These are phyloP conservation scores for Sarocladium strictum DNA, from an alignment of 2,329 filamentous ascomycete genomes.

Conservation along the genomic window DNA sequence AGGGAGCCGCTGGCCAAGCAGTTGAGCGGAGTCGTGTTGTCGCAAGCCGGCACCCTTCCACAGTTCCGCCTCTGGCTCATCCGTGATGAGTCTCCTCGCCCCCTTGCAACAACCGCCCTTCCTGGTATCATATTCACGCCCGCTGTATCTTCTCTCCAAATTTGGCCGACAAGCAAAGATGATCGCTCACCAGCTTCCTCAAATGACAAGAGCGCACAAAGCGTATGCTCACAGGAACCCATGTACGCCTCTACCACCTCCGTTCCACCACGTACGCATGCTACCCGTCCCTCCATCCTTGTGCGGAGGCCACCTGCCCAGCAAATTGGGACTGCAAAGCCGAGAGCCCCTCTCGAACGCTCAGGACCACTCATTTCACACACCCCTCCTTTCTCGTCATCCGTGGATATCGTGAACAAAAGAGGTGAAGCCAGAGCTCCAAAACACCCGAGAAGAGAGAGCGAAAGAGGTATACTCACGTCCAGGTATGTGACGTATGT, in stretches of 20 bases:
- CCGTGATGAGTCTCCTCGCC: not conserved
- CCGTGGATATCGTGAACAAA: conserved; percentile 5
- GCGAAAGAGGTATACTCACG: conserved; percentile 8
- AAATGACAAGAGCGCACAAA: not conserved
- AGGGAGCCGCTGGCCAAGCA: too few species aligned
- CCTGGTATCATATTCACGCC: conserved; percentile 5
- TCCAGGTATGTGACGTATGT: not conserved
- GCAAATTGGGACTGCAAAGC: not conserved
- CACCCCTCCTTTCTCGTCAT: conserved; percentile 7
- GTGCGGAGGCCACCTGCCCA: not conserved
- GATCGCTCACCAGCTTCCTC: not conserved
- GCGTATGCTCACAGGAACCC: not conserved
- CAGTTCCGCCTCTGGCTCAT: not conserved
- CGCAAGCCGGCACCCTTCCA: not conserved
- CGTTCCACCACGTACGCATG: not conserved
- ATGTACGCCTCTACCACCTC: not conserved
- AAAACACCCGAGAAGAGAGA: not conserved
- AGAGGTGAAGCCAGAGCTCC: conserved; percentile 1
- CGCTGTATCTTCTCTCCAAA: not conserved
- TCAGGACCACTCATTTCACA: not conserved
- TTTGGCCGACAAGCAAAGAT: not conserved
- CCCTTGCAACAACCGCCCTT: not conserved
- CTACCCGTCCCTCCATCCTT: not conserved
- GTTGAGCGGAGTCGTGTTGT: not conserved
- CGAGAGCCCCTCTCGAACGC: not conserved